phyloP scores from a whole-genome alignment of 768 basidiomycete genomes.

The Sistotremastrum niveocremeum region DNA sequence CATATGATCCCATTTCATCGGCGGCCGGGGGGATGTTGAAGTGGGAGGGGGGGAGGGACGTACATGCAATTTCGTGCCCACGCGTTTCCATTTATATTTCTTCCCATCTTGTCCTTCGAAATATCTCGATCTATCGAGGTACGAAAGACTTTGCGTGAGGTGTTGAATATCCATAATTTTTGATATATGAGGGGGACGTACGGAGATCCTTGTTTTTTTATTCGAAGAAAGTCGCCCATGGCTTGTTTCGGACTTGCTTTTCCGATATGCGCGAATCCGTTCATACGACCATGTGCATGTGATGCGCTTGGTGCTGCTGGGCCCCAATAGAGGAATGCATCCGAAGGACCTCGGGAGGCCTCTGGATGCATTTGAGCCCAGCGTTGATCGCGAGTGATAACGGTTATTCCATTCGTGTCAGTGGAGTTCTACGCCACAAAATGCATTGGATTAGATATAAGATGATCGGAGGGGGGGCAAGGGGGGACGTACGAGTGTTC shows the following conservation, averaged over 20 bases:
- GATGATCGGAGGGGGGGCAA: no score
- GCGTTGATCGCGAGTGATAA: conserved; percentile 42
- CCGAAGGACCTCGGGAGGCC: conserved; percentile 64
- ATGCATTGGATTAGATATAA: no score
- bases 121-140: conserved; percentile 46
- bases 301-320: conserved; percentile 47
- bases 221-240: conserved; percentile 45
- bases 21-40: no score
- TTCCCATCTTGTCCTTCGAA: conserved; percentile 57
- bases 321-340: conserved; percentile 64
- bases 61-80: conserved; percentile 9
- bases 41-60: background rate
- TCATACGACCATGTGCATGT: conserved; percentile 29
- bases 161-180: background rate
- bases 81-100: conserved; percentile 62
- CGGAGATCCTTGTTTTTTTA: conserved; percentile 49
- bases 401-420: no score
- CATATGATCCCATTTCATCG: no score
- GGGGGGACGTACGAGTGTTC: no score
- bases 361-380: conserved; percentile 58
- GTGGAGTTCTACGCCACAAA: no score
- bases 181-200: conserved; percentile 22
- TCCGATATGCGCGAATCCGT: conserved; percentile 18
- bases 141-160: background rate
- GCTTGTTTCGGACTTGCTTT: conserved; percentile 32